Evolutionary conservation across 208 protist species (phyloP).

Genomic region (Leishmania guyanensis): DNA sequence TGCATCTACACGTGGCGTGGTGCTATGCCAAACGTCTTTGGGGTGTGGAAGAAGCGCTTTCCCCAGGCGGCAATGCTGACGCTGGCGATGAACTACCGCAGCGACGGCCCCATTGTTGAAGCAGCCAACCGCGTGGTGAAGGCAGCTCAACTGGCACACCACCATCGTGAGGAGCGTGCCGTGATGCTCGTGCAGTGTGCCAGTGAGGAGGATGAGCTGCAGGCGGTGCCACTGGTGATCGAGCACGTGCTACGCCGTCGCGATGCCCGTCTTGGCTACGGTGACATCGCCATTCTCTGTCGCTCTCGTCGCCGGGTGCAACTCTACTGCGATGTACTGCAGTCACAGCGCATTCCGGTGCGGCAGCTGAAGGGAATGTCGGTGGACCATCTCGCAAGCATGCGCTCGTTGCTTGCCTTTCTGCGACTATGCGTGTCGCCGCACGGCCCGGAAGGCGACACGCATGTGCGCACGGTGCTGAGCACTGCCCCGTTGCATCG

Average conservation of each 20-base stretch:
- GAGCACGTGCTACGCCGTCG: slow-evolving; percentile 52
- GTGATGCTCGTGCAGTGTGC: slow-evolving; percentile 46
- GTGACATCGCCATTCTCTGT: slow-evolving; percentile 83
- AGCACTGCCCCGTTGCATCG: slow-evolving; percentile 38
- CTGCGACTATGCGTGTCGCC: slow-evolving; percentile 63
- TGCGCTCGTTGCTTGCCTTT: slow-evolving; percentile 58
- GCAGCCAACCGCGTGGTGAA: slow-evolving; percentile 60
- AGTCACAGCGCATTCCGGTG: slow-evolving; percentile 55
- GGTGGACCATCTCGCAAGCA: slow-evolving; percentile 36
- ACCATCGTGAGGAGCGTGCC: slow-evolving; percentile 38
- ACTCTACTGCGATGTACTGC: slow-evolving; percentile 38
- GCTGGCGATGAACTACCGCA: slow-evolving; percentile 86
- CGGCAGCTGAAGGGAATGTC: slow-evolving; percentile 38
- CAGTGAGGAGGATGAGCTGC: slow-evolving; percentile 40
- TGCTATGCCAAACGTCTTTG: slow-evolving; percentile 69
- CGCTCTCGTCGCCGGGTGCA: slow-evolving; percentile 61
- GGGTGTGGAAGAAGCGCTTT: slow-evolving; percentile 75
- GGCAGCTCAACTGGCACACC: slow-evolving; percentile 45
- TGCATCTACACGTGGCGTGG: slow-evolving; percentile 92
- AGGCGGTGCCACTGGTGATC: slow-evolving; percentile 45
- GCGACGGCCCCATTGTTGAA: slow-evolving; percentile 65
- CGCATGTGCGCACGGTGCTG: slow-evolving; percentile 63
- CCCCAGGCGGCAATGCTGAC: slow-evolving; percentile 47
- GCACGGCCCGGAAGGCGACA: slow-evolving; percentile 40
- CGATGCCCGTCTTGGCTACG: slow-evolving; percentile 41